Evolutionary conservation across 2,329 filamentous ascomycete genomes (phyloP).

Genomic region (Mariannaea sp.): DNA sequence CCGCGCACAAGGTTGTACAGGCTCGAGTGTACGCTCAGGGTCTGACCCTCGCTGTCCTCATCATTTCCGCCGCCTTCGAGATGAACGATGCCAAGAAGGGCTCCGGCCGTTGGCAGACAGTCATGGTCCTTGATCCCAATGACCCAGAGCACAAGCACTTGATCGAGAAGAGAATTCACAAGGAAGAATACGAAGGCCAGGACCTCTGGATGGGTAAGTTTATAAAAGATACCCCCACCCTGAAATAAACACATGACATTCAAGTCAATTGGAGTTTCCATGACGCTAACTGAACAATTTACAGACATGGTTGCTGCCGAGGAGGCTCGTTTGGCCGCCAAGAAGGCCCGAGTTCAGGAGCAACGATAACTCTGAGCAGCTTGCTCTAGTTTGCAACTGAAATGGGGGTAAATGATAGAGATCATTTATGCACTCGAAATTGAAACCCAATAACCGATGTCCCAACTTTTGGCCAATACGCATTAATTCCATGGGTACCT

Average conservation of each 20-base stretch:
- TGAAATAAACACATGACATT: no score
- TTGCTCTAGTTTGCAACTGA: no score
- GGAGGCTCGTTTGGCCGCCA: slow-evolving; percentile 62
- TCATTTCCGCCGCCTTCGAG: slow-evolving; percentile 84
- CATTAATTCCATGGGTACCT: not conserved
- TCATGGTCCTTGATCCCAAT: slow-evolving; percentile 78
- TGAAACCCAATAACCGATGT: no score
- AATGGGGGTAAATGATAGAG: no score
- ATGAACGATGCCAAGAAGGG: slow-evolving; percentile 75
- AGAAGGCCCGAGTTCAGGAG: slow-evolving; percentile 36
- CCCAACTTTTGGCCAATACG: slow-evolving; percentile 5
- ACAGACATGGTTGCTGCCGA: slow-evolving; percentile 83
- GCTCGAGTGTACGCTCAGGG: slow-evolving; percentile 94
- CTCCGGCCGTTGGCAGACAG: slow-evolving; percentile 80
- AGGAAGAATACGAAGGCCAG: slow-evolving; percentile 85
- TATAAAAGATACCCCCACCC: no score
- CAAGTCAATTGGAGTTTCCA: not conserved
- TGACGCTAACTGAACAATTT: slow-evolving; percentile 19
- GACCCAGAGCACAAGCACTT: slow-evolving; percentile 82
- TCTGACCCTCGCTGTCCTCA: slow-evolving; percentile 80
- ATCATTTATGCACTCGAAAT: no score
- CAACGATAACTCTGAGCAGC: slow-evolving; percentile 25
- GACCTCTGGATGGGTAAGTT: slow-evolving; percentile 86
- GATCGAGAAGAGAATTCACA: slow-evolving; percentile 86
- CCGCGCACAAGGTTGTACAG: slow-evolving; percentile 88